These are phyloP conservation scores for Davidsoniella neocaledoniae DNA, from an alignment of 2,329 filamentous ascomycete genomes.

Conservation along the genomic window DNA sequence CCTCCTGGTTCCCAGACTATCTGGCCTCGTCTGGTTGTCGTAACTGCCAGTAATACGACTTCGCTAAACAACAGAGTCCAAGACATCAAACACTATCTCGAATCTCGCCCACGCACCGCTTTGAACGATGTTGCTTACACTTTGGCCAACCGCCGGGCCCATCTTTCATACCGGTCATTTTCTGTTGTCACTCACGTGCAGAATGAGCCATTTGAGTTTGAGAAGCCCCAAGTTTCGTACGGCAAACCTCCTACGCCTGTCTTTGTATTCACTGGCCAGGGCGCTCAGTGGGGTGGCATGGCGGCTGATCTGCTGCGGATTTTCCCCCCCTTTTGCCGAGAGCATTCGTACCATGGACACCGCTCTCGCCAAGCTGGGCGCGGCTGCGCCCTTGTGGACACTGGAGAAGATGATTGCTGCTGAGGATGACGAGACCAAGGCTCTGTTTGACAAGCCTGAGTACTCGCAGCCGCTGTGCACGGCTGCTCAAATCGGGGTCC, in stretches of 20 bases:
- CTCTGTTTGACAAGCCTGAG: conserved; percentile 14
- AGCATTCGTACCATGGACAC: background rate
- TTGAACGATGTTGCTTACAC: too few relatives aligned
- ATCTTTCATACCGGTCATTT: too few relatives aligned
- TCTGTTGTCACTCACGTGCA: background rate
- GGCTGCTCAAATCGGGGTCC: conserved; percentile 26
- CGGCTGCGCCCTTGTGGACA: background rate
- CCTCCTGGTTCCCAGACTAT: too few relatives aligned
- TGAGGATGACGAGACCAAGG: background rate
- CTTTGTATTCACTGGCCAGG: conserved; percentile 23
- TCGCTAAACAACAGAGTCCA: too few relatives aligned
- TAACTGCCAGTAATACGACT: too few relatives aligned
- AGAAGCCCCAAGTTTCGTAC: background rate
- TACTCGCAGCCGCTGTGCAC: conserved; percentile 26
- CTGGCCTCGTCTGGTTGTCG: too few relatives aligned
- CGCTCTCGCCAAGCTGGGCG: conserved; percentile 1
- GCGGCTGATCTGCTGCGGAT: conserved; percentile 18
- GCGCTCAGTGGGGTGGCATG: conserved; percentile 23
- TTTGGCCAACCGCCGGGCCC: too few relatives aligned
- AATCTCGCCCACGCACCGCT: too few relatives aligned
- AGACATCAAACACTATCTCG: too few relatives aligned
- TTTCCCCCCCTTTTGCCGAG: conserved; percentile 13
- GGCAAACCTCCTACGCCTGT: conserved; percentile 8
- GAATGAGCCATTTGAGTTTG: conserved; percentile 2
- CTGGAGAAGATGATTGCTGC: conserved; percentile 2